phyloP scores from a whole-genome alignment of 177 flowering plant species.

The Vitis hybrid region DNA sequence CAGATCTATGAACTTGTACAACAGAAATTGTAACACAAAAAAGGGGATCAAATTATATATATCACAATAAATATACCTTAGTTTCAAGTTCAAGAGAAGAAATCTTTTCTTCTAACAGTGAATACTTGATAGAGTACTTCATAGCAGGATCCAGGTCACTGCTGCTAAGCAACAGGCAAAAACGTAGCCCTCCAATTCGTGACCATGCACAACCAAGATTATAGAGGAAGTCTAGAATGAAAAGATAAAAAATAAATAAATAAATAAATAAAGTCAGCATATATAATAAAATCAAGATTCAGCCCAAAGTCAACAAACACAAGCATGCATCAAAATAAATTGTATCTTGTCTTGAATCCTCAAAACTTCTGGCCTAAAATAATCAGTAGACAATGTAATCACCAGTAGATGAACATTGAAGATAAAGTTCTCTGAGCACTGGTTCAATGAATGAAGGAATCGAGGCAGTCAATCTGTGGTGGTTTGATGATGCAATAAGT shows the following conservation, averaged over 20 bases:
- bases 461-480: slow-evolving; percentile 41
- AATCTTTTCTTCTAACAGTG: slow-evolving; percentile 55
- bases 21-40: background rate
- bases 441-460: slow-evolving; percentile 49
- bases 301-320: background rate
- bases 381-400: background rate
- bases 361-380: background rate
- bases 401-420: slow-evolving; percentile 37
- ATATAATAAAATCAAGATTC: background rate
- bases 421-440: slow-evolving; percentile 49
- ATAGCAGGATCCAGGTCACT: slow-evolving; percentile 73
- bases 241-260: slow-evolving; percentile 1
- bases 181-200: slow-evolving; percentile 72
- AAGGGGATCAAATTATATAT: background rate
- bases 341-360: background rate
- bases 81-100: slow-evolving; percentile 62
- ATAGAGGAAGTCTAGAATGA: slow-evolving; percentile 31
- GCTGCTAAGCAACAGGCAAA: slow-evolving; percentile 57
- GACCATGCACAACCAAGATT: slow-evolving; percentile 68
- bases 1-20: background rate
- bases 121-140: slow-evolving; percentile 61
- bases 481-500: slow-evolving; percentile 57
- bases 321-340: background rate
- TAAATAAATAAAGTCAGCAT: background rate
- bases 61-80: slow-evolving; percentile 42